These are phyloP conservation scores for Spathaspora passalidarum DNA, from an alignment of 805 yeast species.

Conservation along the genomic window DNA sequence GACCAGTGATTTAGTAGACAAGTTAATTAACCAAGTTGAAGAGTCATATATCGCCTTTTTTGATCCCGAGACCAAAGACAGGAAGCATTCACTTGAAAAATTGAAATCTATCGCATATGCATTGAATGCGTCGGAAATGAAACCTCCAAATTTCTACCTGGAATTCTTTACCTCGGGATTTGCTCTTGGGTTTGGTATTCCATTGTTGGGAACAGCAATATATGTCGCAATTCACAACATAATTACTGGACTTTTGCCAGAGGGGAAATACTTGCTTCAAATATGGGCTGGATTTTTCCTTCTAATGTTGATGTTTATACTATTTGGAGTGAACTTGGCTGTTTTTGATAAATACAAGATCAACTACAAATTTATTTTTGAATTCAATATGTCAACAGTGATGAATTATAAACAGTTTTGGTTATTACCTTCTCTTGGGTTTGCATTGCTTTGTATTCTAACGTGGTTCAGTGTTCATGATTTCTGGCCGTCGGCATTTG, in stretches of 20 bases:
- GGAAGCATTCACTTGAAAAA: slow-evolving; percentile 70
- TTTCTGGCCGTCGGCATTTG: slow-evolving; percentile 57
- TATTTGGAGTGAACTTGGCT: slow-evolving; percentile 66
- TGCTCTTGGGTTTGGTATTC: slow-evolving; percentile 65
- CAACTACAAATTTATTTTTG: slow-evolving; percentile 90
- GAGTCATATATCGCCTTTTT: slow-evolving; percentile 63
- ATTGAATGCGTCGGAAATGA: slow-evolving; percentile 25
- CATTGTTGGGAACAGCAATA: slow-evolving; percentile 62
- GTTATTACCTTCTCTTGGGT: slow-evolving; percentile 57
- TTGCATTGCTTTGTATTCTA: slow-evolving; percentile 56
- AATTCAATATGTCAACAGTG: slow-evolving; percentile 68
- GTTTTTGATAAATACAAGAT: slow-evolving; percentile 75
- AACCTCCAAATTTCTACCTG: slow-evolving; percentile 31
- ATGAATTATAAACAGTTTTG: slow-evolving; percentile 65
- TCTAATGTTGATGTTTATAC: slow-evolving; percentile 52
- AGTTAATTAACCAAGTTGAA: slow-evolving; percentile 59
- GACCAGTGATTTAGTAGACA: slow-evolving; percentile 65
- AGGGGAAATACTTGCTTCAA: slow-evolving; percentile 66
- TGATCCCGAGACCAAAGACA: slow-evolving; percentile 50
- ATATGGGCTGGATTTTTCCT: slow-evolving; percentile 91
- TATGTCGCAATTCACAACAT: slow-evolving; percentile 47
- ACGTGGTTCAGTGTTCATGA: slow-evolving; percentile 75
- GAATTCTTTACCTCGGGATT: slow-evolving; percentile 63
- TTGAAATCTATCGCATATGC: slow-evolving; percentile 46
- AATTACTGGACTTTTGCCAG: slow-evolving; percentile 40